Evolutionary conservation across 371 early-diverging fungal genomes (phyloP).

Genomic region (Syncephalastrum monosporum): DNA sequence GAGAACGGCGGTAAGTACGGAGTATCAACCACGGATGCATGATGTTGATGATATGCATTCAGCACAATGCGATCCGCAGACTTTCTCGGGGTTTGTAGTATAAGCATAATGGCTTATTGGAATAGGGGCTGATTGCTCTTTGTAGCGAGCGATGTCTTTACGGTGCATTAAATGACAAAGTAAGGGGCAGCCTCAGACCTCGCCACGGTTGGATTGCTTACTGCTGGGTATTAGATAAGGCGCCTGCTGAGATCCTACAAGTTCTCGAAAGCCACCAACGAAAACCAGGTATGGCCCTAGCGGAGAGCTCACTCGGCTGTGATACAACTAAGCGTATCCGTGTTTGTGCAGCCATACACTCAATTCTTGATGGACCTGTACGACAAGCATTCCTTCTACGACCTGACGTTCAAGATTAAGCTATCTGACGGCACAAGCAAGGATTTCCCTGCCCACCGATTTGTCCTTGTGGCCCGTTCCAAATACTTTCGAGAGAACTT

Average conservation of each 20-base stretch:
- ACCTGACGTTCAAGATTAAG: conserved; percentile 30
- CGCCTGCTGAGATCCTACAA: conserved; percentile 35
- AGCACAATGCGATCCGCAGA: conserved; percentile 39
- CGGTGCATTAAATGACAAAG: conserved; percentile 33
- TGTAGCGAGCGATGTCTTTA: conserved; percentile 40
- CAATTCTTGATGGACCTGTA: conserved; percentile 29
- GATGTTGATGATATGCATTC: conserved; percentile 26
- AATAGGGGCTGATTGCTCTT: neutral
- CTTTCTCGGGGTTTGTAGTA: conserved; percentile 36
- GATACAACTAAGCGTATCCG: neutral
- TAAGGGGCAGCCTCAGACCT: neutral
- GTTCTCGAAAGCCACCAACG: conserved; percentile 37
- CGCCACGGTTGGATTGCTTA: neutral
- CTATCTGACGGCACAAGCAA: neutral
- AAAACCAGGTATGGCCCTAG: conserved; percentile 20
- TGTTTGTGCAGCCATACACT: conserved; percentile 19
- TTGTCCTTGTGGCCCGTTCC: conserved; percentile 33
- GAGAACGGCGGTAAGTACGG: conserved; percentile 19
- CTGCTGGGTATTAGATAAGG: conserved; percentile 21
- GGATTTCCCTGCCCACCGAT: conserved; percentile 34
- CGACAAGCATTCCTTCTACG: conserved; percentile 22
- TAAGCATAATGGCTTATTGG: neutral
- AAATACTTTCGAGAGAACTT: conserved; percentile 24
- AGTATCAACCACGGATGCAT: neutral
- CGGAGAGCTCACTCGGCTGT: neutral